Base-by-base conservation (phyloP, 805 yeast species). In the Myxozyma kluyveri region DNA sequence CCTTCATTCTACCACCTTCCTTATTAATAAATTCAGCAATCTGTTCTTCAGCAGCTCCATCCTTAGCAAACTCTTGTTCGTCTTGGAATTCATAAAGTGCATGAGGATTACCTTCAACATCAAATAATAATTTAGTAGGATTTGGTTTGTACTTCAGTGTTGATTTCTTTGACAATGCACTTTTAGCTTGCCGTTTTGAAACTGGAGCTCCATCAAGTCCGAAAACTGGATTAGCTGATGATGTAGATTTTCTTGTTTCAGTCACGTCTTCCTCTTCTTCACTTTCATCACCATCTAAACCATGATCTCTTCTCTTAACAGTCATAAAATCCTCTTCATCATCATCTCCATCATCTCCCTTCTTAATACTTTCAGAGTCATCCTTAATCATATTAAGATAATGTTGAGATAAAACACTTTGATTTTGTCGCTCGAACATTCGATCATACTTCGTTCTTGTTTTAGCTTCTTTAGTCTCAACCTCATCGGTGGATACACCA, bases 381-480 rank as follows among this genome's bases (percentile, higher is more conserved):
- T 65, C 69, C 58, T 67, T 52, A 56, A 88, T 83, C 69, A 93
- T 75, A 54, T 82, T 86, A 69, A 82, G 69, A 66, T 89, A 93
- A 67, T 91, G 95, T 62, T 90, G 93, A 44, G 96, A 84, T 47
- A 93, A 74, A 18, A 93, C 95, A 47, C 86, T 85, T 72, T 93
- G 98, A 68, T 93, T 93, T 67, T 86, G 78, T 67, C 99, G 80
- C 67, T 88, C 95, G 70, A 93, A 93, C 96, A 93, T 90, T 57
- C 90, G 80, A 68, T 93, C 99, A 65, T 88, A 88, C 68, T 86
- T 91, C 14, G 97, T 93, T 64, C 89, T 80, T 1, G 82, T 84
- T 60, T 78, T 77, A 54, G 68, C 66, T 49, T 66, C 75, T 59
- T 53, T 63, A 59, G 42, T 50, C 54, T 22, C 66, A 0, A 69